Conservation (phyloP, 2,329 filamentous ascomycete genomes). For the Aspergillus niger region DNA sequence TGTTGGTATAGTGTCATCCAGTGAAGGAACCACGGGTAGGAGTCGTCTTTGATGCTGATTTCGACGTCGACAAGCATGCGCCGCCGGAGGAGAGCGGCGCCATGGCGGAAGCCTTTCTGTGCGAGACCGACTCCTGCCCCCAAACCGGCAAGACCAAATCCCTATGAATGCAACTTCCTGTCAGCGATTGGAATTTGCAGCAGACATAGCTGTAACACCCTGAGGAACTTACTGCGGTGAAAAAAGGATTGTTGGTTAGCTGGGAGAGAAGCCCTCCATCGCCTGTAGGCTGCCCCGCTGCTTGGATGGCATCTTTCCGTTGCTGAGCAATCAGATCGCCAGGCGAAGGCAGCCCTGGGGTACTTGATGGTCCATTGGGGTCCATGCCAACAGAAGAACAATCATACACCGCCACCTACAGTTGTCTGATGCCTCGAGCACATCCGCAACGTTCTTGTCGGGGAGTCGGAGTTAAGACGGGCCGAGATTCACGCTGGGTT, state of each 20-base stretch:
- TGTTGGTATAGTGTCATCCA: slow-evolving; percentile 88
- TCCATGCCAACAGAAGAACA: slow-evolving; percentile 38
- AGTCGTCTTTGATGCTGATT: slow-evolving; percentile 89
- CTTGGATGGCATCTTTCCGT: slow-evolving; percentile 33
- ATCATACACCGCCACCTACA: slow-evolving; percentile 9
- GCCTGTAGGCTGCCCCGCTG: slow-evolving; percentile 30
- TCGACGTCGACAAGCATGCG: slow-evolving; percentile 93
- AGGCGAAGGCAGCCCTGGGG: slow-evolving; percentile 32
- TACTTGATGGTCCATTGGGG: slow-evolving; percentile 34
- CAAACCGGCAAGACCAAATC: slow-evolving; percentile 87
- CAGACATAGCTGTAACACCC: neutral
- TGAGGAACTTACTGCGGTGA: slow-evolving; percentile 47
- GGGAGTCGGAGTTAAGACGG: slow-evolving; percentile 36
- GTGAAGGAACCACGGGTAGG: slow-evolving; percentile 89
- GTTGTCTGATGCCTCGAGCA: slow-evolving; percentile 20
- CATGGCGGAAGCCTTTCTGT: slow-evolving; percentile 72
- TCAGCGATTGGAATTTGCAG: neutral
- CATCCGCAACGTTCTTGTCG: neutral
- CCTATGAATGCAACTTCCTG: slow-evolving; percentile 44
- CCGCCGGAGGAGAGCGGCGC: slow-evolving; percentile 72
- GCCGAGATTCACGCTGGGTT: slow-evolving; percentile 20
- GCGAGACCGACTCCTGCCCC: slow-evolving; percentile 79
- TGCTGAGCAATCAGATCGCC: slow-evolving; percentile 41
- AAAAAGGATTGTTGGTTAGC: slow-evolving; percentile 52
- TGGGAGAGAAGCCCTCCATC: slow-evolving; percentile 49